Percentiles rank a stretch among this genome's conserved stretches.
phyloP scores from a whole-genome alignment of 805 yeast genomes.

The Ogataea ramenticola region DNA sequence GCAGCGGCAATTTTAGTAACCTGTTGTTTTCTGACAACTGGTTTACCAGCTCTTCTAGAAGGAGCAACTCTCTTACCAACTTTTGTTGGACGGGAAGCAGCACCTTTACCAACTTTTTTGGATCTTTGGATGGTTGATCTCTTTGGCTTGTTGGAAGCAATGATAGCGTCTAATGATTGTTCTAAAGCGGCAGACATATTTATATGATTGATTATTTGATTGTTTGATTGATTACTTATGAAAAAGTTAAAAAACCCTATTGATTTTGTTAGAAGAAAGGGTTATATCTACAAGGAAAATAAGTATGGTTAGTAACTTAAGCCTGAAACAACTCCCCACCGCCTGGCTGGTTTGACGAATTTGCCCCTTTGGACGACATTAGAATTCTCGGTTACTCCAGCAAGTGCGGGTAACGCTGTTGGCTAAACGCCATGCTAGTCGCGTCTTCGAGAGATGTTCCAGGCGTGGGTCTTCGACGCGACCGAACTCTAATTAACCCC shows the following conservation, averaged over 20 bases:
- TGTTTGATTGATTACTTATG: neutral
- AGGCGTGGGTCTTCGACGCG: too few relatives aligned
- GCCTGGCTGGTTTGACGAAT: too few relatives aligned
- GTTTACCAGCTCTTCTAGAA: constrained; percentile 26
- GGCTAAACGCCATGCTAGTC: too few relatives aligned
- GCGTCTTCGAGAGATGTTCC: too few relatives aligned
- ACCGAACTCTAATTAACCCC: too few relatives aligned
- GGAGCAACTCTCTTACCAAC: constrained; percentile 18
- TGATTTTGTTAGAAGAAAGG: neutral
- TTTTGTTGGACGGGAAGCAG: constrained; percentile 9
- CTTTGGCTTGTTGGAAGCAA: constrained; percentile 41
- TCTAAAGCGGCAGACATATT: constrained; percentile 77
- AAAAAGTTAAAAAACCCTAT: neutral
- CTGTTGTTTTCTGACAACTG: constrained; percentile 4
- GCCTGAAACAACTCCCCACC: too few relatives aligned
- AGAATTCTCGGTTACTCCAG: too few relatives aligned
- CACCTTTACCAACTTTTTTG: constrained; percentile 13
- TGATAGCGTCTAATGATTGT: constrained; percentile 91
- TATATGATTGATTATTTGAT: constrained; percentile 1
- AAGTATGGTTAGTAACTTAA: too few relatives aligned
- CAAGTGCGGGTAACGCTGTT: too few relatives aligned
- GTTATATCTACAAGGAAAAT: too few relatives aligned
- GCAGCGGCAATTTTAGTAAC: constrained; percentile 14
- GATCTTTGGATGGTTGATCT: constrained; percentile 11
- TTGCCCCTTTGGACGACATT: too few relatives aligned